Percentiles rank a stretch among this genome's conserved stretches.
Evolutionary conservation across 108 stramenopile species (phyloP).

Genomic region (Pelagomonas calceolata): DNA sequence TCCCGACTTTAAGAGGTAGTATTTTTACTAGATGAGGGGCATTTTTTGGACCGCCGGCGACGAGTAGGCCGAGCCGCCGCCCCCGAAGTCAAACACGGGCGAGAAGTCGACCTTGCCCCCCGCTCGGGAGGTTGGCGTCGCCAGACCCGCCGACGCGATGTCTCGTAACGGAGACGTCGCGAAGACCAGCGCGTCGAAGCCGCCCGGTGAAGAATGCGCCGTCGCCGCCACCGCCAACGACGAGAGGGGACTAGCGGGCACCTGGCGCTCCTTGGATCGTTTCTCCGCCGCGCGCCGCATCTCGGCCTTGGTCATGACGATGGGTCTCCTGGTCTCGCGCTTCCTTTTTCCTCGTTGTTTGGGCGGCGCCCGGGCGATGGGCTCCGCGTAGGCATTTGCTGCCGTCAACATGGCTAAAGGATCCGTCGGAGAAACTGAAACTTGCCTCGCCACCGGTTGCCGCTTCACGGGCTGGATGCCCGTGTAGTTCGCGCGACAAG

Average conservation of each 20-base stretch:
- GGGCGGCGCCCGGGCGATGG: neutral
- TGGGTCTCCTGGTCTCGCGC: neutral
- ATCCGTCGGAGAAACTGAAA: neutral
- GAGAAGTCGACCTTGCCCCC: neutral
- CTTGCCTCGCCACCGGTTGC: neutral
- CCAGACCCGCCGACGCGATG: neutral
- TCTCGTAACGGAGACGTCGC: neutral
- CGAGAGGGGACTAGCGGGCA: neutral
- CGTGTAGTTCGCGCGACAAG: slow-evolving; percentile 46
- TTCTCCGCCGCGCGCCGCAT: neutral
- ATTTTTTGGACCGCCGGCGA: neutral
- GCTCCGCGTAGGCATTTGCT: neutral
- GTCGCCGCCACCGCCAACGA: neutral
- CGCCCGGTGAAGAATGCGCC: neutral
- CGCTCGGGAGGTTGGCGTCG: neutral
- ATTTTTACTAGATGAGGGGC: neutral
- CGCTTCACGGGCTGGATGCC: neutral
- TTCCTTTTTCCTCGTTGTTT: neutral
- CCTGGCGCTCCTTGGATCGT: neutral
- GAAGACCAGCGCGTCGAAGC: neutral
- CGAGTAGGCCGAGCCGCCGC: neutral
- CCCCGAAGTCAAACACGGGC: neutral
- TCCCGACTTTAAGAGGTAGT: neutral
- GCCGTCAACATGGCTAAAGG: neutral
- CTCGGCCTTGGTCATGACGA: slow-evolving; percentile 1